A percentile compares a stretch with the other conserved stretches of the same genome.
Conservation (phyloP, 2,329 filamentous ascomycete genomes). For the Penicillium sp. region DNA sequence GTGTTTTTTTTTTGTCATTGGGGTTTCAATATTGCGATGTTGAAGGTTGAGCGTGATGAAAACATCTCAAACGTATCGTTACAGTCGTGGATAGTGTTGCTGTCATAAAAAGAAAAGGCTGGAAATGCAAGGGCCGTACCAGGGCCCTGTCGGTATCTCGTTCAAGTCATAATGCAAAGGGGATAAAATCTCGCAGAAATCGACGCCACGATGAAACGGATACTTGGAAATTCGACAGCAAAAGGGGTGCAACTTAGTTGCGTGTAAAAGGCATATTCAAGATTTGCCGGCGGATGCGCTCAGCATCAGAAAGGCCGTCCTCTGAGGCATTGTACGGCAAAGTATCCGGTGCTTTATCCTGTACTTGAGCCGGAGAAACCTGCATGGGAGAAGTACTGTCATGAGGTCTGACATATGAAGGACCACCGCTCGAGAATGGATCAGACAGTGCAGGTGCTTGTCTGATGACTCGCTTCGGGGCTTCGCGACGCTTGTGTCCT, state of each 20-base stretch:
- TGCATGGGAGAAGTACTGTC: constrained; percentile 17
- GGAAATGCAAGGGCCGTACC: constrained; percentile 15
- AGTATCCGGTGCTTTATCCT: constrained; percentile 12
- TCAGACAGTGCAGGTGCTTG: constrained; percentile 48
- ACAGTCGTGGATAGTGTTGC: constrained; percentile 36
- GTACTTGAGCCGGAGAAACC: constrained; percentile 18
- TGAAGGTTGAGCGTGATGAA: constrained; percentile 10
- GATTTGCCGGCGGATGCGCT: constrained; percentile 42
- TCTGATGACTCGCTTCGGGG: constrained; percentile 33
- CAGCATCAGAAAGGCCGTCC: constrained; percentile 39
- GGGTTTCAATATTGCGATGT: constrained; percentile 14
- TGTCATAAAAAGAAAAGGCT: constrained; percentile 33
- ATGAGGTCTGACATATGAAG: constrained; percentile 21
- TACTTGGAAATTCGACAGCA: constrained; percentile 16
- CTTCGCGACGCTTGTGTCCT: constrained; percentile 34
- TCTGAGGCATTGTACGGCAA: constrained; percentile 36
- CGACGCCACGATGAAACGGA: constrained; percentile 26
- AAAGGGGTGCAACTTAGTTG: constrained; percentile 22
- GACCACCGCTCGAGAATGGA: constrained; percentile 39
- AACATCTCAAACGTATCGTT: constrained; percentile 28
- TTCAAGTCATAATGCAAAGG: constrained; percentile 33
- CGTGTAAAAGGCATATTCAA: constrained; percentile 37
- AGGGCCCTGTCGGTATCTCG: constrained; percentile 22
- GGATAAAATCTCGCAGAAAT: constrained; percentile 22
- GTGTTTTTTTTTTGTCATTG: constrained; percentile 19